Evolutionary conservation across 2,329 filamentous ascomycete species (phyloP).

Genomic region (Fusarium secorum): DNA sequence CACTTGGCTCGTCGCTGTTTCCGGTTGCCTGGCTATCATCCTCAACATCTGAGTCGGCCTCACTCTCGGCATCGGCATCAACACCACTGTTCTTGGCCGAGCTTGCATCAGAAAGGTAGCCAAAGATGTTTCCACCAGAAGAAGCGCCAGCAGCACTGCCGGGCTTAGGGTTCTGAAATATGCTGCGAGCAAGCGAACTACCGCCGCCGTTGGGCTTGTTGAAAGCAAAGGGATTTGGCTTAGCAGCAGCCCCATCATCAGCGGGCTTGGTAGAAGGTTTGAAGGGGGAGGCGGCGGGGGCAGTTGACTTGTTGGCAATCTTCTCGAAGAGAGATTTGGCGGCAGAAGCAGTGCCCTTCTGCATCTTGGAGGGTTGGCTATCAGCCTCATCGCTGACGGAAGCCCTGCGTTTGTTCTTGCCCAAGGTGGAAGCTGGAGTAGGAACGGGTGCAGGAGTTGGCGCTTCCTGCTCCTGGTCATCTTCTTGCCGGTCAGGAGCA

Average conservation of each 20-base stretch:
- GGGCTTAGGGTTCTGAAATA: conserved; percentile 53
- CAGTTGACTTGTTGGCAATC: conserved; percentile 60
- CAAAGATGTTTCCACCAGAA: conserved; percentile 62
- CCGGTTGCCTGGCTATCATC: conserved; percentile 53
- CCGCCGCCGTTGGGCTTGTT: conserved; percentile 48
- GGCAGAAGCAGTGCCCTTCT: conserved; percentile 60
- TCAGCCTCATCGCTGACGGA: conserved; percentile 56
- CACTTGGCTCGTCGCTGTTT: conserved; percentile 54
- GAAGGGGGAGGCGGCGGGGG: conserved; percentile 44
- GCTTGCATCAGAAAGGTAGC: conserved; percentile 65
- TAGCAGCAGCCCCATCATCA: conserved; percentile 42
- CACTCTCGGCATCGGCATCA: conserved; percentile 57
- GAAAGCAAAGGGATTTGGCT: conserved; percentile 46
- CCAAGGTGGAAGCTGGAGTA: conserved; percentile 42
- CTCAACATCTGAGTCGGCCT: conserved; percentile 54
- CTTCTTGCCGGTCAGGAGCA: conserved; percentile 51
- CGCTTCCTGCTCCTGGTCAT: conserved; percentile 50
- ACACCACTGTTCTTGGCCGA: conserved; percentile 62
- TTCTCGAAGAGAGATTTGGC: conserved; percentile 66
- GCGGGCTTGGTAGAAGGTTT: conserved; percentile 44
- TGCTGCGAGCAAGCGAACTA: conserved; percentile 50
- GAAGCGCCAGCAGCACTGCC: conserved; percentile 32
- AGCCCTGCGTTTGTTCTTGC: conserved; percentile 63
- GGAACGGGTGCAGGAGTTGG: conserved; percentile 46
- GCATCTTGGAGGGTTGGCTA: conserved; percentile 59